Evolutionary conservation across 2,329 filamentous ascomycete species (phyloP).

Genomic region (Phyllosticta capitalensis): DNA sequence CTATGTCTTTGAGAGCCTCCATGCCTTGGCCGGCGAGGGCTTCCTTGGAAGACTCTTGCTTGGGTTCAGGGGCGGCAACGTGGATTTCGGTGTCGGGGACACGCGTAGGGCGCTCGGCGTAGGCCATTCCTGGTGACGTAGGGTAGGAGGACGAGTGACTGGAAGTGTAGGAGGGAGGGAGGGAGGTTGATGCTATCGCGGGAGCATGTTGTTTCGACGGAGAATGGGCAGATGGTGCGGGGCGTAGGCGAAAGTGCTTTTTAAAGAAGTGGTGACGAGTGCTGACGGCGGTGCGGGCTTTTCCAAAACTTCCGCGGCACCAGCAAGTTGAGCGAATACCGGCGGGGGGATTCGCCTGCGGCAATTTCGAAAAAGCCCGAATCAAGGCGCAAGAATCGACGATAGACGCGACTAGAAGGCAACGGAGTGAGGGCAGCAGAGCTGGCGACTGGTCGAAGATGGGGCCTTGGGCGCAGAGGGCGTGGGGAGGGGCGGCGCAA

Average conservation of each 20-base stretch:
- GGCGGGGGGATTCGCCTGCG: not conserved
- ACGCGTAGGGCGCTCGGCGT: constrained; percentile 6
- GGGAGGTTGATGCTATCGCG: constrained; percentile 20
- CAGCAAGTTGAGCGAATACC: not conserved
- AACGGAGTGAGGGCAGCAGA: too few species aligned
- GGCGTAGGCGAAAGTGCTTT: not conserved
- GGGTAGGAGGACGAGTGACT: not conserved
- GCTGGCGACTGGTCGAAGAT: not conserved
- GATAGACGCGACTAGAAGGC: not conserved
- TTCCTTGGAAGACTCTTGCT: constrained; percentile 8
- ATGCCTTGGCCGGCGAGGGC: constrained; percentile 35
- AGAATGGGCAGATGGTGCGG: not conserved
- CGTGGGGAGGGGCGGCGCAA: not conserved
- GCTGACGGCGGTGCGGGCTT: constrained; percentile 7
- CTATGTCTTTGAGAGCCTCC: constrained; percentile 75
- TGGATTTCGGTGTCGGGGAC: constrained; percentile 4
- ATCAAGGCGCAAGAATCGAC: not conserved
- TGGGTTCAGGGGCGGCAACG: constrained; percentile 1
- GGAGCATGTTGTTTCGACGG: constrained; percentile 21
- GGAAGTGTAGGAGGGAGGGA: not conserved
- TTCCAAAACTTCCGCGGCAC: not conserved
- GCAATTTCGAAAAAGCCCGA: not conserved
- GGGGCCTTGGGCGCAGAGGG: not conserved
- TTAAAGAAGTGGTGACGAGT: constrained; percentile 5
- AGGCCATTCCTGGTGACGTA: constrained; percentile 2